Evolutionary conservation across 1,139 yeast species (phyloP).

Genomic region (Arxiozyma slooffiae): DNA sequence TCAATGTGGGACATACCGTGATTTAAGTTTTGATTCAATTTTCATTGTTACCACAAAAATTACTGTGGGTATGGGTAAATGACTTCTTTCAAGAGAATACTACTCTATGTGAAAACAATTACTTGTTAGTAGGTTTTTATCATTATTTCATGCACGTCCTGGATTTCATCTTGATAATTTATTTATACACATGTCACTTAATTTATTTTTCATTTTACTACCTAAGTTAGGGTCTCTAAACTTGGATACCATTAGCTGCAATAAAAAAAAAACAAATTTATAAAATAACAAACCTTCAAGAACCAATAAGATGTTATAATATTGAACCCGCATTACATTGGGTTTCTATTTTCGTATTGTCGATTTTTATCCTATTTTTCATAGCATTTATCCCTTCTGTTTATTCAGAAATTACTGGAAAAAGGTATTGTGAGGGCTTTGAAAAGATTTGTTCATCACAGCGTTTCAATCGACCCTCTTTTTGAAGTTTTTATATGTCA

Average conservation of each 20-base stretch:
- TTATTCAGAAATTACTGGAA: conserved; percentile 72
- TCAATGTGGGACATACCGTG: conserved; percentile 90
- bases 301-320: conserved; percentile 68
- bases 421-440: conserved; percentile 60
- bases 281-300: conserved; percentile 52
- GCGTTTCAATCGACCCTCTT: conserved; percentile 65
- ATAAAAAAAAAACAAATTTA: conserved; percentile 41
- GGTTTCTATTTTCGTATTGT: conserved; percentile 71
- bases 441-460: conserved; percentile 51
- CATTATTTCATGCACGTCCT: conserved; percentile 86
- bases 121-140: conserved; percentile 68
- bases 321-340: conserved; percentile 66
- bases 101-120: conserved; percentile 70
- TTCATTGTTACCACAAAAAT: conserved; percentile 78
- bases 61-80: conserved; percentile 96
- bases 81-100: conserved; percentile 73
- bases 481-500: conserved; percentile 87
- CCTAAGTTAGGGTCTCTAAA: conserved; percentile 59
- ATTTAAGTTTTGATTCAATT: conserved; percentile 76
- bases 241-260: conserved; percentile 51
- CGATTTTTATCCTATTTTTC: conserved; percentile 75
- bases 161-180: conserved; percentile 82
- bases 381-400: conserved; percentile 72
- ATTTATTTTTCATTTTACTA: conserved; percentile 57
- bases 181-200: conserved; percentile 66